phyloP scores from a whole-genome alignment of 495 filamentous ascomycete species.

The Penicillium tannophilum region DNA sequence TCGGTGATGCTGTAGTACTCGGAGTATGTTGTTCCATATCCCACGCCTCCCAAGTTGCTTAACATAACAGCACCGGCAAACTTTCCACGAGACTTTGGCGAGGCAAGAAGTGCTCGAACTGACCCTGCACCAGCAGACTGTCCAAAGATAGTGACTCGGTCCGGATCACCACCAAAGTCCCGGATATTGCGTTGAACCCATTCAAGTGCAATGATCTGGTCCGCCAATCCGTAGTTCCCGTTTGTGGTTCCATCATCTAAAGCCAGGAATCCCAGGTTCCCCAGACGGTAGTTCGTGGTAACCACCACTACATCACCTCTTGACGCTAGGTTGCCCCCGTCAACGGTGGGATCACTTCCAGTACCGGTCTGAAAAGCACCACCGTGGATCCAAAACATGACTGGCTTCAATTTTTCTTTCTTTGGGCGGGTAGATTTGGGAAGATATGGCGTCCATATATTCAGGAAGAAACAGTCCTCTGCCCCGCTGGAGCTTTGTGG shows the following conservation, averaged over 20 bases:
- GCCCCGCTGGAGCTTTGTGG: conserved; percentile 22
- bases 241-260: conserved; percentile 25
- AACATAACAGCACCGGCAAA: conserved; percentile 44
- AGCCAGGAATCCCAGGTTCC: conserved; percentile 40
- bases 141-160: conserved; percentile 58
- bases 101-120: conserved; percentile 37
- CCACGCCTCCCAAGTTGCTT: conserved; percentile 50
- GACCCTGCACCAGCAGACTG: conserved; percentile 53
- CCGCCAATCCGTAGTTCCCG: conserved; percentile 42
- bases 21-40: conserved; percentile 52
- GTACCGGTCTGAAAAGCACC: conserved; percentile 47
- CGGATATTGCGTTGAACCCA: conserved; percentile 36
- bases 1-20: conserved; percentile 47
- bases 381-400: conserved; percentile 52
- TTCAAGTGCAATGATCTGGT: conserved; percentile 40
- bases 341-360: conserved; percentile 37
- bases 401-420: conserved; percentile 35
- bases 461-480: conserved; percentile 44
- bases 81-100: conserved; percentile 38
- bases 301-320: conserved; percentile 51
- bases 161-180: conserved; percentile 50
- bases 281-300: conserved; percentile 45
- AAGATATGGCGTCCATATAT: conserved; percentile 52
- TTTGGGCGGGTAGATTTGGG: conserved; percentile 28
- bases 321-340: conserved; percentile 46